A percentile compares a stretch with the other conserved stretches of the same genome.
These are phyloP conservation scores for Goffeauzyma gilvescens DNA, from an alignment of 768 basidiomycete genomes.

Conservation along the genomic window DNA sequence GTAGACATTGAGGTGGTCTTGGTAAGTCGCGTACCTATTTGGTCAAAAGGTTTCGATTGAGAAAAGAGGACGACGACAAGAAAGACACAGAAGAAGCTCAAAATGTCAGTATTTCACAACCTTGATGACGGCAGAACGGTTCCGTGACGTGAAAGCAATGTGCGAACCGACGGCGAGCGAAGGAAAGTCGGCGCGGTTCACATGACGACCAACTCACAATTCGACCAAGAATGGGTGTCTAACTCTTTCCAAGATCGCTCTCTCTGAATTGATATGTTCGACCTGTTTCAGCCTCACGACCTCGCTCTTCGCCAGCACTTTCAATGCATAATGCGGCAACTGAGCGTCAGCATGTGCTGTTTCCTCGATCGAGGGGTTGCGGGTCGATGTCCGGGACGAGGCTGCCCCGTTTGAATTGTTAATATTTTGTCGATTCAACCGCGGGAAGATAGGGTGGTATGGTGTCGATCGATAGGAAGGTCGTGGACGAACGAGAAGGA, in stretches of 20 bases:
- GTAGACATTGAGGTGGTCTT: slow-evolving; percentile 90
- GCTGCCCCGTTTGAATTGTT: too few relatives aligned
- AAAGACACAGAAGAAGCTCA: too few relatives aligned
- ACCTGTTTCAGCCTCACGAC: slow-evolving; percentile 61
- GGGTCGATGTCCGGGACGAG: too few relatives aligned
- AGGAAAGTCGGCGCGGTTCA: too few relatives aligned
- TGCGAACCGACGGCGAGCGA: neutral
- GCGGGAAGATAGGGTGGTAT: slow-evolving; percentile 29
- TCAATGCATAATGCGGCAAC: slow-evolving; percentile 33
- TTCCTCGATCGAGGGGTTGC: slow-evolving; percentile 16
- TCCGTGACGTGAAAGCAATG: neutral
- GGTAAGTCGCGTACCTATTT: slow-evolving; percentile 35
- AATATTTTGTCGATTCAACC: too few relatives aligned
- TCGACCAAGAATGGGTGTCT: slow-evolving; percentile 93
- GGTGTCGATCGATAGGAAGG: slow-evolving; percentile 8
- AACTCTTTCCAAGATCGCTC: slow-evolving; percentile 75
- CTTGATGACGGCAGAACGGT: slow-evolving; percentile 46
- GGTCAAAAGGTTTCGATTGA: neutral
- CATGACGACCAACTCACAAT: slow-evolving; percentile 45
- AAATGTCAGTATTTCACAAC: too few relatives aligned
- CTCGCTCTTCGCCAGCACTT: slow-evolving; percentile 32
- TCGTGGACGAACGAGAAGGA: slow-evolving; percentile 54
- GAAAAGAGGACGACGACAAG: too few relatives aligned
- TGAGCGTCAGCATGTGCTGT: slow-evolving; percentile 26
- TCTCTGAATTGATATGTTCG: slow-evolving; percentile 92